A percentile compares a stretch with the other conserved stretches of the same genome.
These are phyloP conservation scores for Leishmania guyanensis DNA, from an alignment of 208 protist species.

Conservation along the genomic window DNA sequence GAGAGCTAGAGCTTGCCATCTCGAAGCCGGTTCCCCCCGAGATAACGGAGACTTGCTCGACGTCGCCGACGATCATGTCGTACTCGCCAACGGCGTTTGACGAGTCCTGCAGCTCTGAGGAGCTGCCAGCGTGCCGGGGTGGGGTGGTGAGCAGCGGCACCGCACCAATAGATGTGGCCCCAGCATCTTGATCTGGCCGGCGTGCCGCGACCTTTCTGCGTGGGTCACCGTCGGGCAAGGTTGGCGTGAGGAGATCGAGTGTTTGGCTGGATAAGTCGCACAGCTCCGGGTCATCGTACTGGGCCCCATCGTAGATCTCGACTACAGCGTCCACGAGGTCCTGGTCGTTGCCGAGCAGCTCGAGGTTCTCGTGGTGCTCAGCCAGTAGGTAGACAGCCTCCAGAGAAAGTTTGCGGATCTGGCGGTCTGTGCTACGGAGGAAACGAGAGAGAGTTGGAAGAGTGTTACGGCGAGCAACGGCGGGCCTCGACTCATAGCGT, in stretches of 20 bases:
- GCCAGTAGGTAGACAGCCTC: constrained; percentile 76
- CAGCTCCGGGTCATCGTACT: constrained; percentile 83
- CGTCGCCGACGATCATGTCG: constrained; percentile 16
- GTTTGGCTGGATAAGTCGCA: constrained; percentile 50
- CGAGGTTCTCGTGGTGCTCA: constrained; percentile 87
- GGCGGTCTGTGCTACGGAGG: constrained; percentile 75
- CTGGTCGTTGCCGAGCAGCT: constrained; percentile 56
- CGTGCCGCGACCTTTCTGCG: constrained; percentile 33
- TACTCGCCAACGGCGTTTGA: constrained; percentile 18
- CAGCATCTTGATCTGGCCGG: constrained; percentile 29
- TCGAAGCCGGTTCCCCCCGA: constrained; percentile 26
- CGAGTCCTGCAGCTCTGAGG: constrained; percentile 19
- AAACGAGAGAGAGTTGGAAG: constrained; percentile 83
- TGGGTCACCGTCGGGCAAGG: constrained; percentile 55
- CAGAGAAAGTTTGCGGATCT: constrained; percentile 72
- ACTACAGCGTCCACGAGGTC: constrained; percentile 59
- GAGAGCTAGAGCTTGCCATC: constrained; percentile 24
- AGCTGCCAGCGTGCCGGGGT: constrained; percentile 20
- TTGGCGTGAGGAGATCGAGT: constrained; percentile 51
- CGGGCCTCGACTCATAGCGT: constrained; percentile 78
- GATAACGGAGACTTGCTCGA: constrained; percentile 25
- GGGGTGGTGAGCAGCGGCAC: not conserved
- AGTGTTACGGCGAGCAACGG: constrained; percentile 83
- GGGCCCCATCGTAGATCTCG: constrained; percentile 69
- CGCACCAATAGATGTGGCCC: not conserved